Conservation (phyloP, 2,329 filamentous ascomycete genomes). For the Cordyceps tenuipes region DNA sequence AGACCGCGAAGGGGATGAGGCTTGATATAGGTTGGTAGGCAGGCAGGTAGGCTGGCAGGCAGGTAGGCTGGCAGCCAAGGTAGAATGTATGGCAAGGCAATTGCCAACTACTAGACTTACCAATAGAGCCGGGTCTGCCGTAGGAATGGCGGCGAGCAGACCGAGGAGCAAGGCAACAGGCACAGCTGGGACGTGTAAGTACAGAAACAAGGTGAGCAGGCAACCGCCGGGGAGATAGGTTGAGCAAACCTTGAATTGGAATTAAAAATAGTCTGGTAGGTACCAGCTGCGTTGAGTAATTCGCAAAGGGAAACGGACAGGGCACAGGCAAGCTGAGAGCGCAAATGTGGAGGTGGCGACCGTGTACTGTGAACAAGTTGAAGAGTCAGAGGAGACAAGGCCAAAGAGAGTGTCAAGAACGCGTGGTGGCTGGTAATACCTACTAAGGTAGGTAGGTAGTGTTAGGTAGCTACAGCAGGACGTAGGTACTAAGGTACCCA, state of each 20-base stretch:
- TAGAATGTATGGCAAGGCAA: background rate
- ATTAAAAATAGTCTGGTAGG: background rate
- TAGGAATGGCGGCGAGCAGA: background rate
- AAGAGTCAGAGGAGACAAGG: too few species aligned
- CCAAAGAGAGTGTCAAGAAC: background rate
- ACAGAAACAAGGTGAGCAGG: constrained; percentile 4
- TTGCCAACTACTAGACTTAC: background rate
- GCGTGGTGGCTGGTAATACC: background rate
- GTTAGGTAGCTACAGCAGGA: too few species aligned
- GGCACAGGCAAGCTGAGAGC: background rate
- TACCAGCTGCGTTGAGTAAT: background rate
- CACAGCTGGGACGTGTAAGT: constrained; percentile 1
- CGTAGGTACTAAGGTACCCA: too few species aligned
- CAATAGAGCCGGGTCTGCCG: background rate
- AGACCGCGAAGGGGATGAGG: constrained; percentile 1
- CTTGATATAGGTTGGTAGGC: constrained; percentile 1
- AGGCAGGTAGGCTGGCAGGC: too few species aligned
- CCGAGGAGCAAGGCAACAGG: background rate
- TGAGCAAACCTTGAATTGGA: constrained; percentile 1
- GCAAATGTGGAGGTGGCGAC: constrained; percentile 10
- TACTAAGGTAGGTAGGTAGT: too few species aligned
- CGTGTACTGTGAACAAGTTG: background rate
- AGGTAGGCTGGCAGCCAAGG: too few species aligned
- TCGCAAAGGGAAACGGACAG: background rate
- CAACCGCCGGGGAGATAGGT: background rate